phyloP scores from a whole-genome alignment of 2,329 filamentous ascomycete genomes.

The Bisporella sp. region DNA sequence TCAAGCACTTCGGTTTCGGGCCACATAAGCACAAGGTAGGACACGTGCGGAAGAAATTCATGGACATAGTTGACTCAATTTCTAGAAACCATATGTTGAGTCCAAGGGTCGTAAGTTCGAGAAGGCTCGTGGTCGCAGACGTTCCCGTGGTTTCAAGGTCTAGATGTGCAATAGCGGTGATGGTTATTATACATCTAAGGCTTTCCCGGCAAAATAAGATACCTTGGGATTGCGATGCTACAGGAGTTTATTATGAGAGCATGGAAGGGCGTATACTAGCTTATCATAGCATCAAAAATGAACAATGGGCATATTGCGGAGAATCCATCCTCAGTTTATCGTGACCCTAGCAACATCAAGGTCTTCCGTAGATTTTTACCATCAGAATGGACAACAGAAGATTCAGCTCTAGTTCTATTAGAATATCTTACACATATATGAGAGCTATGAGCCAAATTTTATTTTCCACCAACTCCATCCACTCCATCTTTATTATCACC shows the following conservation, averaged over 20 bases:
- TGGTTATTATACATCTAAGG: constrained; percentile 15
- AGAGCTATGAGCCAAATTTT: too few species aligned
- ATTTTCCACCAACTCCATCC: too few species aligned
- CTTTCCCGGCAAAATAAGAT: constrained; percentile 14
- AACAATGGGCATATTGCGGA: too few species aligned
- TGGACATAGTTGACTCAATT: constrained; percentile 28
- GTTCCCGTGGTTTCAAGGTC: constrained; percentile 99
- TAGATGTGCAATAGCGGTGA: constrained; percentile 45
- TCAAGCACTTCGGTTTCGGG: constrained; percentile 99
- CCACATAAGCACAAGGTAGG: constrained; percentile 94
- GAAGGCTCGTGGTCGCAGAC: constrained; percentile 95
- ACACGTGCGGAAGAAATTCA: constrained; percentile 20
- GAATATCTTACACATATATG: too few species aligned
- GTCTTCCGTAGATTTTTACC: too few species aligned
- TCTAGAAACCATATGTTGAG: constrained; percentile 87
- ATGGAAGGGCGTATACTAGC: constrained; percentile 12
- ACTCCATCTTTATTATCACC: too few species aligned
- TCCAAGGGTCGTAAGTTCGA: constrained; percentile 99
- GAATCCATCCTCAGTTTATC: too few species aligned
- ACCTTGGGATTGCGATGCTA: constrained; percentile 4
- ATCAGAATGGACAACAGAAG: too few species aligned
- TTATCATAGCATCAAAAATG: constrained; percentile 4
- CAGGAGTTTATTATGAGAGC: constrained; percentile 7
- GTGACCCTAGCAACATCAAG: too few species aligned
- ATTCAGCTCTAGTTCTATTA: too few species aligned